Evolutionary conservation across 2,329 filamentous ascomycete species (phyloP), one percentile per base, ranked within the genome.

Genomic region (Ascochyta fabae): DNA sequence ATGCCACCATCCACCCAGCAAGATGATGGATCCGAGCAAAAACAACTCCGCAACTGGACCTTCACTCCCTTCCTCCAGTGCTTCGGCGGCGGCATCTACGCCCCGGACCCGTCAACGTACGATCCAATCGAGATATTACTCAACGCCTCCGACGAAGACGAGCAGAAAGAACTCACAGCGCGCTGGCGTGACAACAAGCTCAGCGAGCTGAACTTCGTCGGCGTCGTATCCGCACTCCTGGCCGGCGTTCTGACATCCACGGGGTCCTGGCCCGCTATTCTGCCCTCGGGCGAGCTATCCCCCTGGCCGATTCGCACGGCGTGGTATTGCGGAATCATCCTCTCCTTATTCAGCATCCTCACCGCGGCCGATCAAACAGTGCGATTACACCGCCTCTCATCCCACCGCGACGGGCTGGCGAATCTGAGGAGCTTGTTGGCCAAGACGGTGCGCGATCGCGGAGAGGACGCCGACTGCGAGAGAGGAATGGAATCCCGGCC

Each of bases 331-430:
- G 77, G 77, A 15, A 77, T 79, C 33, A 70, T 84, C 15, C 78
- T 84, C 24, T 74, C 81, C 1, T 71, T 84, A 3, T 81, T 81
- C 54, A 77, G 78, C n/a, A 75, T 83, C 4, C 71, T 83, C 6
- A 75, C 78, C 1, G 75, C 78, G 4, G 73, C 76, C 1, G 72
- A 78, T 52, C 77, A 79, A 53, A 76, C 74, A 2, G 73, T 79
- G 13, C 73, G 77, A 1, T 64, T 80, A 9, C 77, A 79, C 60
- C 74, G 78, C 1, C 62, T 80, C 6, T 75, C 75, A 6, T 72
- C 73, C 7, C 78, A 79, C 56, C 69, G 71, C 6, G 74, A 79
- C 53, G 75, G 75, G 0, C 59, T 72, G 6, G 34, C 49, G 7
- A 68, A 73, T 6, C 75, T 79, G 41, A 65, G 78, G 12, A 63